Evolutionary conservation across 805 yeast species (phyloP).

Genomic region (Wickerhamomyces ciferrii): DNA sequence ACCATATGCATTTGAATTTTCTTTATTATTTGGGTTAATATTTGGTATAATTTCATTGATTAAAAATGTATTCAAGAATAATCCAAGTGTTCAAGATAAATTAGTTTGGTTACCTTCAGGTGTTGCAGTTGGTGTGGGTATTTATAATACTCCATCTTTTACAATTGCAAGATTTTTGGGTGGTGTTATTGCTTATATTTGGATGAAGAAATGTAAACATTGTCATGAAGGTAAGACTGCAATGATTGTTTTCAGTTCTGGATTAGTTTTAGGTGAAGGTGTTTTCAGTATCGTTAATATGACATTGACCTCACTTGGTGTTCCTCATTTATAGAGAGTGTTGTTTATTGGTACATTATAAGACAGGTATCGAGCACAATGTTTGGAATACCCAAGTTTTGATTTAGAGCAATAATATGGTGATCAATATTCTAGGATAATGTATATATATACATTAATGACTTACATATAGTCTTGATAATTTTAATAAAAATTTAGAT

Average conservation of each 20-base stretch:
- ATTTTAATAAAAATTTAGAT: too few species aligned
- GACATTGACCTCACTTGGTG: conserved; percentile 64
- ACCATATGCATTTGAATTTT: conserved; percentile 58
- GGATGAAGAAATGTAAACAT: conserved; percentile 40
- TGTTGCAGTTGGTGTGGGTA: conserved; percentile 96
- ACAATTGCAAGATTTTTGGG: conserved; percentile 92
- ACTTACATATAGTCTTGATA: too few species aligned
- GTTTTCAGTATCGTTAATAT: conserved; percentile 77
- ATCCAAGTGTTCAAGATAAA: conserved; percentile 30
- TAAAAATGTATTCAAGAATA: conserved; percentile 47
- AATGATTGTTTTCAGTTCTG: conserved; percentile 86
- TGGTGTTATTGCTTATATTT: conserved; percentile 60
- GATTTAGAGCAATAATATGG: too few species aligned
- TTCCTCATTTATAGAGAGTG: conserved; percentile 47
- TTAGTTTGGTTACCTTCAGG: conserved; percentile 79
- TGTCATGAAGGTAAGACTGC: conserved; percentile 51
- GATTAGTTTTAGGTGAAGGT: conserved; percentile 93
- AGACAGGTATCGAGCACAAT: too few species aligned
- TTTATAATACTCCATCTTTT: conserved; percentile 89
- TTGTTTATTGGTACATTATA: background rate
- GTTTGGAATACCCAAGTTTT: too few species aligned
- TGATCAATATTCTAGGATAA: too few species aligned
- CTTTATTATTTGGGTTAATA: conserved; percentile 54
- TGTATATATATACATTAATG: too few species aligned
- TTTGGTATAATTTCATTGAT: conserved; percentile 68